These are phyloP conservation scores for Cadophora luteo-olivacea DNA, from an alignment of 2,329 filamentous ascomycete species.

Conservation along the genomic window DNA sequence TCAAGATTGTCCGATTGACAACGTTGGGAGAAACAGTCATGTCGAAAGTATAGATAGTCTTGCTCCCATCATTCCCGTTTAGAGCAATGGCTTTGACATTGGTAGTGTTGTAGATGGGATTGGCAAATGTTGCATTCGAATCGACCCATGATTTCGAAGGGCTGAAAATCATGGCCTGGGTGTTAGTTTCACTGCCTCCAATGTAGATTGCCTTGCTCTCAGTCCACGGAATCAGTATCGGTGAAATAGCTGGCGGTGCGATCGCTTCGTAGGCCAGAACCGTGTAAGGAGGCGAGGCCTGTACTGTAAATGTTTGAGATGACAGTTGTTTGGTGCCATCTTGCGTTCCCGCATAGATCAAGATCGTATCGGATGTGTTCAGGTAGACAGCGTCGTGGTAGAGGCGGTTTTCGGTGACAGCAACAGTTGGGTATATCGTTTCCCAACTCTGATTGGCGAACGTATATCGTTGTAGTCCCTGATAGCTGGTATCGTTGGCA, in stretches of 20 bases:
- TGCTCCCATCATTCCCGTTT: slow-evolving; percentile 77
- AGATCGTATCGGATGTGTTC: slow-evolving; percentile 69
- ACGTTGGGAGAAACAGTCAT: slow-evolving; percentile 75
- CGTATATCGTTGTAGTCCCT: slow-evolving; percentile 75
- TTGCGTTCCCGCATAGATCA: slow-evolving; percentile 81
- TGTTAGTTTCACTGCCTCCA: slow-evolving; percentile 72
- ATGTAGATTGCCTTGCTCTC: slow-evolving; percentile 74
- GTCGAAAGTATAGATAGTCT: slow-evolving; percentile 80
- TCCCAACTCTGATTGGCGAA: slow-evolving; percentile 65
- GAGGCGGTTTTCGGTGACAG: slow-evolving; percentile 63
- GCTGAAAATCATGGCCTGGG: slow-evolving; percentile 75
- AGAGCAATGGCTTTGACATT: slow-evolving; percentile 69
- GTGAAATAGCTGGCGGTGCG: slow-evolving; percentile 68
- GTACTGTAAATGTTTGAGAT: slow-evolving; percentile 77
- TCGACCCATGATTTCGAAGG: slow-evolving; percentile 68
- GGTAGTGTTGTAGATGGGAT: slow-evolving; percentile 64
- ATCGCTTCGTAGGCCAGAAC: slow-evolving; percentile 64
- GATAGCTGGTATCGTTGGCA: slow-evolving; percentile 59
- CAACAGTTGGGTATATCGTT: slow-evolving; percentile 52
- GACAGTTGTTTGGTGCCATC: slow-evolving; percentile 64
- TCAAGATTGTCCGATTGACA: slow-evolving; percentile 73
- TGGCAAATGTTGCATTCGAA: slow-evolving; percentile 67
- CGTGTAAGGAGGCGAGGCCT: slow-evolving; percentile 67
- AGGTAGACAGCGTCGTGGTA: slow-evolving; percentile 82
- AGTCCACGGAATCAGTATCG: slow-evolving; percentile 78